Percentiles rank a stretch among this genome's conserved stretches.
Evolutionary conservation across 2,329 filamentous ascomycete species (phyloP).

Genomic region (Sarocladiaceae sp.): DNA sequence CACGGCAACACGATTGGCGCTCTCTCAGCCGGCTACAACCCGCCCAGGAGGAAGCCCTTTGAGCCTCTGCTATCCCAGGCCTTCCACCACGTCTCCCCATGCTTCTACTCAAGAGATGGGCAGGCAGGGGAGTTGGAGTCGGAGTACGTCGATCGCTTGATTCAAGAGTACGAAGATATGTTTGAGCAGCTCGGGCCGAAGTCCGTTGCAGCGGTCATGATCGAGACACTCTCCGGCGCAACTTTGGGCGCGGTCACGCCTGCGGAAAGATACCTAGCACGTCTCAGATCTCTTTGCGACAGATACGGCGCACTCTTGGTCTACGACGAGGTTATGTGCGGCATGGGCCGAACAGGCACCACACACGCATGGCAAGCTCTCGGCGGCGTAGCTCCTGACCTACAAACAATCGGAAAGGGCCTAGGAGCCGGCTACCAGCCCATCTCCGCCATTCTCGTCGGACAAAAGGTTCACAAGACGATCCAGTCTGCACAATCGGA

Average conservation of each 20-base stretch:
- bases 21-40: constrained; percentile 27
- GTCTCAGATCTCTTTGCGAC: constrained; percentile 40
- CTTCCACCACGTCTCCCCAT: constrained; percentile 16
- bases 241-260: constrained; percentile 45
- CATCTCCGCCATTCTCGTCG: constrained; percentile 49
- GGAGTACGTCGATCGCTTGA: constrained; percentile 28
- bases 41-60: constrained; percentile 15
- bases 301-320: constrained; percentile 44
- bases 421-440: constrained; percentile 50
- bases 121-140: constrained; percentile 19
- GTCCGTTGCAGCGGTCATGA: constrained; percentile 36
- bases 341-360: constrained; percentile 51
- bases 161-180: constrained; percentile 35
- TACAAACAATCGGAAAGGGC: constrained; percentile 54
- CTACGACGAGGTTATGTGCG: constrained; percentile 58
- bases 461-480: constrained; percentile 22
- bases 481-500: constrained; percentile 11
- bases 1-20: constrained; percentile 42
- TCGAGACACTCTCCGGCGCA: constrained; percentile 38
- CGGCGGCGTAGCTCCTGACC: constrained; percentile 39
- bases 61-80: constrained; percentile 16
- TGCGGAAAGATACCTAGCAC: constrained; percentile 42
- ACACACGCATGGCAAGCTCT: constrained; percentile 57
- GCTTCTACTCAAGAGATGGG: constrained; percentile 11
- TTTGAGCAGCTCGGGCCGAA: constrained; percentile 34